Percentiles rank a stretch among this genome's conserved stretches.
Conservation (phyloP, 106 monocot genomes). For the Allium cepa region DNA sequence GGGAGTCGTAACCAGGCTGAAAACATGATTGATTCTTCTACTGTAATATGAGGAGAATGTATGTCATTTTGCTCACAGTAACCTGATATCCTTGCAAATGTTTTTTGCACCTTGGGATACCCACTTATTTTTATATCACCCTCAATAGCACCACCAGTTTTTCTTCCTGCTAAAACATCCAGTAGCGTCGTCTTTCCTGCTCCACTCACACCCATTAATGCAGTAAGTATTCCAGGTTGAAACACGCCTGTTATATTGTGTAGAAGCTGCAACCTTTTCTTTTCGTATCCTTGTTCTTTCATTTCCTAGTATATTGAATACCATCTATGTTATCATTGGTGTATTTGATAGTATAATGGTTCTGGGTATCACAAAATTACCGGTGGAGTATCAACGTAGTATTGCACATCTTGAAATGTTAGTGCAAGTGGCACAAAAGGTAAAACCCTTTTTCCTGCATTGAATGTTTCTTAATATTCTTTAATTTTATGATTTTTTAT, state of each 20-base stretch:
- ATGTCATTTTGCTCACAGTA: constrained; percentile 79
- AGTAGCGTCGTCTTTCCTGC: constrained; percentile 80
- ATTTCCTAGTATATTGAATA: constrained; percentile 60
- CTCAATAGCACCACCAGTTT: constrained; percentile 64
- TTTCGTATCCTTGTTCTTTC: constrained; percentile 50
- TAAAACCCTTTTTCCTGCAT: constrained; percentile 37
- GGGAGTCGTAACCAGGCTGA: constrained; percentile 73
- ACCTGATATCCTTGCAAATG: constrained; percentile 73
- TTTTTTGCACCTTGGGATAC: constrained; percentile 67
- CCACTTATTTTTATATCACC: constrained; percentile 75
- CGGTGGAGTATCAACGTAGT: constrained; percentile 86
- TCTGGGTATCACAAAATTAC: constrained; percentile 27
- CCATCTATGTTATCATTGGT: constrained; percentile 24
- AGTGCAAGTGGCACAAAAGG: constrained; percentile 93
- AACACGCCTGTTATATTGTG: constrained; percentile 71
- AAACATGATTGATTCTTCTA: constrained; percentile 68
- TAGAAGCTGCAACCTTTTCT: constrained; percentile 49
- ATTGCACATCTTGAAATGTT: constrained; percentile 88
- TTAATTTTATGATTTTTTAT: no score
- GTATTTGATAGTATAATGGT: constrained; percentile 11
- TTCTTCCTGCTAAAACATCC: constrained; percentile 83
- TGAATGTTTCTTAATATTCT: no score
- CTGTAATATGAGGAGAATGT: constrained; percentile 78
- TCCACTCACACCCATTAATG: constrained; percentile 76
- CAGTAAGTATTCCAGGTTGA: constrained; percentile 58